Base-by-base conservation (phyloP, 1,284 basidiomycete species). In the Ceratorhiza oryzae-sativae region DNA sequence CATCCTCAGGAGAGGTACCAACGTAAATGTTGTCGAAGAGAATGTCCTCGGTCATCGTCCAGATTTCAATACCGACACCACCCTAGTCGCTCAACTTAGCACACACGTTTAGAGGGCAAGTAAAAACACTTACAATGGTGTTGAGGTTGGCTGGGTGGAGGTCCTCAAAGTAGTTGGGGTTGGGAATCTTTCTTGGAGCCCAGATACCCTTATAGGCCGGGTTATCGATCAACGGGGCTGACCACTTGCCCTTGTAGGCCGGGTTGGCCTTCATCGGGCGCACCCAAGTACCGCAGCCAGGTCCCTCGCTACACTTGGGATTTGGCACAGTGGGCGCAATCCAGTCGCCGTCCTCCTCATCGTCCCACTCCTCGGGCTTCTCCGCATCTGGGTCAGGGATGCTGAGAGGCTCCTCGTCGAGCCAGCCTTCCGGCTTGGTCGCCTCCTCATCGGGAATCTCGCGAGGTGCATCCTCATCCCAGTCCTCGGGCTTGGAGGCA, bases 311-410 rank as follows among this genome's bases (percentile, higher is more conserved):
- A 79, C 96, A 98, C 80, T 90, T 92, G 77, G 95, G 93, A 86
- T 98, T 98, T 75, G 87, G 83, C 72, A 99, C 85, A 73, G 88
- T 88, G 32, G 97, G 95, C 12, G 95, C 88, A 74, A 98, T 87
- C 95, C 95, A 99, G 79, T 98, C 97, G 81, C 97, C 97, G 78
- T 99, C 97, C 81, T 99, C 97, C 81, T 98, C 97, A 77, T 99
- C 93, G 79, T 98, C 96, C 97, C 97, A 99, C 82, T 99, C 97
- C 80, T 98, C 97, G 34, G 97, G 97, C 87, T 98, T 98, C 83
- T 91, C 88, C 56, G 95, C 91, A 76, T 95, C 93, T 75, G 97
- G 96, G 81, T 99, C 97, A 62, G 95, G 88, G 76, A 98, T 88
- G 63, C 82, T 85, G 73, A 87, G 82, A 2, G 91, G 88, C 80